Evolutionary conservation across 2,329 filamentous ascomycete genomes (phyloP), one percentile per base, ranked within the genome.

Genomic region (Fusarium sp.): DNA sequence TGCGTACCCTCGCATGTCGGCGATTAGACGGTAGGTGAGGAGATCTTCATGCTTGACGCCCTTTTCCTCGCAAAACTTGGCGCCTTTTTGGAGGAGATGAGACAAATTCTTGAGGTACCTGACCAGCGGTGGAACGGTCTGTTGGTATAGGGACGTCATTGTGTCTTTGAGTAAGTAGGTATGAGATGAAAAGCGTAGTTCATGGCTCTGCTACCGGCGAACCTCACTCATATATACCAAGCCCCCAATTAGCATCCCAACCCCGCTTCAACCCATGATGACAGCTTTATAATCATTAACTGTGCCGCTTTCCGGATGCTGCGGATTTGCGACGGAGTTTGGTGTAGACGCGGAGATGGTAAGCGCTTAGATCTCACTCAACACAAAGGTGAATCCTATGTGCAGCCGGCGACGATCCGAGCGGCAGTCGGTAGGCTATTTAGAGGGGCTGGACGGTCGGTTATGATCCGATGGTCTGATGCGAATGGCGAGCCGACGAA

Each of bases 81-180:
- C 70, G 0, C 71, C 68, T 9, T 79, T 79, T 5, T 75, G 66
- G 3, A 81, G 73, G 16, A 81, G 64, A 7, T 27, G 36, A 4
- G 77, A 78, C 6, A 81, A 47, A 50, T 66, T 76, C 56, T 68
- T 77, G 16, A 80, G 77, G 65, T 76, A 80, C 59, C 79, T 81
- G 69, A 78, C 65, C 35, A 80, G 63, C 18, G 81, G 78, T 3
- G 79, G 79, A 1, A 80, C 65, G 10, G 70, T 74, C 40, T 79
- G 77, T 14, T 75, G 59, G 47, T 78, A 78, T 10, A 78, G 73
- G 1, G 76, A 73, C 14, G 75, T 73, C 77, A 78, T 78, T 36
- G 9, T 63, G 18, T n/a, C 3, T 29, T 5, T 27, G 18, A 9
- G 29, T 42, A n/a, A 59, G 20, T 22, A 25, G 14, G 5, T 57